A percentile compares a stretch with the other conserved stretches of the same genome.
These are phyloP conservation scores for Sporothrix protearum DNA, from an alignment of 2,329 filamentous ascomycete species.

Conservation along the genomic window DNA sequence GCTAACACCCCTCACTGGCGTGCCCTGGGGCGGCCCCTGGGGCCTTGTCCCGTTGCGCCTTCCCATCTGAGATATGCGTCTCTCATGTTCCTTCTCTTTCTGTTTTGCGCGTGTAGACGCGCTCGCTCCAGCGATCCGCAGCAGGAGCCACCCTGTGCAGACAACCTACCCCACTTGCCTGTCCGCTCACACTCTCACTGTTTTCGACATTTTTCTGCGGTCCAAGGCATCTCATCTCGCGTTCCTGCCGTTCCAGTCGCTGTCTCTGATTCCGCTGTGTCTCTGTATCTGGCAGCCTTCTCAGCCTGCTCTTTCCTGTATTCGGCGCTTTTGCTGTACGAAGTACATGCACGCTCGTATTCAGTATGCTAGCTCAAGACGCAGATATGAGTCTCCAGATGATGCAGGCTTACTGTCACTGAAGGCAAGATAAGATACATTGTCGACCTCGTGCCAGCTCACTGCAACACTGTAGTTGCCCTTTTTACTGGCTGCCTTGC, in stretches of 20 bases:
- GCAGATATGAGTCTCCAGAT: too few relatives aligned
- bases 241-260: neutral
- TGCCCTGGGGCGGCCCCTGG: neutral
- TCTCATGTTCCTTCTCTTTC: neutral
- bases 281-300: neutral
- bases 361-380: too few relatives aligned
- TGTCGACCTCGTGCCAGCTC: neutral
- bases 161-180: neutral
- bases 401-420: neutral
- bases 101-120: neutral
- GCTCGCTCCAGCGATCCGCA: slow-evolving; percentile 4
- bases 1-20: neutral
- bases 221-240: neutral
- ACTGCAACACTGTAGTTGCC: slow-evolving; percentile 15
- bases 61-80: slow-evolving; percentile 5
- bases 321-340: neutral
- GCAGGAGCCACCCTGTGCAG: slow-evolving; percentile 4
- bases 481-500: slow-evolving; percentile 13
- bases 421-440: neutral
- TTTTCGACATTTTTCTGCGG: neutral
- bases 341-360: too few relatives aligned
- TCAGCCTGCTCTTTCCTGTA: neutral
- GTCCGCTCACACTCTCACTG: neutral
- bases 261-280: neutral
- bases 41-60: slow-evolving; percentile 5